Percentiles rank a stretch among this genome's conserved stretches.
phyloP scores from a whole-genome alignment of 768 basidiomycete genomes.

The Russula ochroleuca region DNA sequence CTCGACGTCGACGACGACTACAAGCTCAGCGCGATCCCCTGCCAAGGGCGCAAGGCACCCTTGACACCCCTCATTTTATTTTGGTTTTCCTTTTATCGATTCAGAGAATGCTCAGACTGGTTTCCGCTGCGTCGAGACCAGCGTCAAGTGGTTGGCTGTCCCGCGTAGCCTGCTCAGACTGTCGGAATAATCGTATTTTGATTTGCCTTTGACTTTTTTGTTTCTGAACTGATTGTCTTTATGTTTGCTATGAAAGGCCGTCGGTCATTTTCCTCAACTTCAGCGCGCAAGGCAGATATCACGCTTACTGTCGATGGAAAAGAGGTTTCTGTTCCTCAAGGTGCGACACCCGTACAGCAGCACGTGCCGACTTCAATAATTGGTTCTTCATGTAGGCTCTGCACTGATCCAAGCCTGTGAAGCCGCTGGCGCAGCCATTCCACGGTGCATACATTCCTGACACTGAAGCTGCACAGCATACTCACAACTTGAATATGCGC shows the following conservation, averaged over 20 bases:
- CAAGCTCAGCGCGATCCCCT: constrained; percentile 10
- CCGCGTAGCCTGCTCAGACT: constrained; percentile 42
- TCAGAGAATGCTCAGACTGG: constrained; percentile 60
- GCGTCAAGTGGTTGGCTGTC: constrained; percentile 66
- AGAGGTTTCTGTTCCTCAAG: constrained; percentile 95
- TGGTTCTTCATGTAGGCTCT: constrained; percentile 50
- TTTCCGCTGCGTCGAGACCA: constrained; percentile 51
- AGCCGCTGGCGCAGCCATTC: constrained; percentile 77
- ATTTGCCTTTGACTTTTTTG: background rate
- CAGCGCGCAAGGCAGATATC: constrained; percentile 68
- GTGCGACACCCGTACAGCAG: constrained; percentile 41
- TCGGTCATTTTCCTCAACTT: constrained; percentile 61
- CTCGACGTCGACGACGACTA: constrained; percentile 24
- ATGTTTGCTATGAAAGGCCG: constrained; percentile 36
- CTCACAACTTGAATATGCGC: background rate
- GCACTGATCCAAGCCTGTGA: constrained; percentile 97
- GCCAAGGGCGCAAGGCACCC: constrained; percentile 12
- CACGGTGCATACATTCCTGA: constrained; percentile 48
- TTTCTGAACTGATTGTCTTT: background rate
- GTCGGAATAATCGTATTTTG: constrained; percentile 21
- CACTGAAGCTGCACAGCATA: background rate
- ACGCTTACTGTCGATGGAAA: constrained; percentile 96
- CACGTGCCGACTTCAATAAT: constrained; percentile 4
- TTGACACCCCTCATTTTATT: background rate
- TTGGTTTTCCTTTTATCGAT: background rate